phyloP scores from a whole-genome alignment of 768 basidiomycete genomes.

The Agrocybe praecox region DNA sequence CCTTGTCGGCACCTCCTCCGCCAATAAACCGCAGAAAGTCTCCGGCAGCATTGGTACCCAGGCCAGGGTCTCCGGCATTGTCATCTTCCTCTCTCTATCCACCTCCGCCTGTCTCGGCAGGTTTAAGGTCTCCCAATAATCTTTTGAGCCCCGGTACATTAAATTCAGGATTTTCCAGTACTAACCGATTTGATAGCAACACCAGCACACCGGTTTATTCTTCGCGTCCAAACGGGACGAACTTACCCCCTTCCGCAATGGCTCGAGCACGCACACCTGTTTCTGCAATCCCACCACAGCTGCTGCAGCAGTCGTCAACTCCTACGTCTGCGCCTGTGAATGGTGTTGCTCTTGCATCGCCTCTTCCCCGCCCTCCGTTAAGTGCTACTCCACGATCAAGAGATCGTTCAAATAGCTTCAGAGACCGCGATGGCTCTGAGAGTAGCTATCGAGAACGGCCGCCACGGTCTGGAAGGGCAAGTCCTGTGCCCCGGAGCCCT shows the following conservation, averaged over 20 bases:
- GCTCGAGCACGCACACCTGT: constrained; percentile 30
- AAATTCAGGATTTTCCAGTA: constrained; percentile 15
- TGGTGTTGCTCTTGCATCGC: constrained; percentile 31
- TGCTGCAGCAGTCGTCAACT: constrained; percentile 13
- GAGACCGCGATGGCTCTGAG: constrained; percentile 18
- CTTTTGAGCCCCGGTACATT: constrained; percentile 13
- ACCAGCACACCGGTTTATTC: constrained; percentile 13
- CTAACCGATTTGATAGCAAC: constrained; percentile 12
- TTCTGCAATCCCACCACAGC: constrained; percentile 15
- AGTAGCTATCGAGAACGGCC: constrained; percentile 30
- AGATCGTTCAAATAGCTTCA: constrained; percentile 24
- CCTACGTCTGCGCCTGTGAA: constrained; percentile 26
- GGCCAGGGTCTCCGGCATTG: constrained; percentile 16
- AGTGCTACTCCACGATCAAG: constrained; percentile 25
- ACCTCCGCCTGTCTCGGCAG: constrained; percentile 16
- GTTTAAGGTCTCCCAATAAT: constrained; percentile 14
- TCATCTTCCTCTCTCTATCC: constrained; percentile 18
- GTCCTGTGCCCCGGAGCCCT: constrained; percentile 46
- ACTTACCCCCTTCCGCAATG: constrained; percentile 17
- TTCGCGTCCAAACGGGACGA: constrained; percentile 10
- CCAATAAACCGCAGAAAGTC: constrained; percentile 29
- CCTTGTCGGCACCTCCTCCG: constrained; percentile 27
- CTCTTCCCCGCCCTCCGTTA: constrained; percentile 33
- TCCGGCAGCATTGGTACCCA: constrained; percentile 21
- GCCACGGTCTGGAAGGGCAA: constrained; percentile 32